Evolutionary conservation across 2,329 filamentous ascomycete species (phyloP), one percentile per base, ranked within the genome.

Genomic region (Aureobasidium sp.): DNA sequence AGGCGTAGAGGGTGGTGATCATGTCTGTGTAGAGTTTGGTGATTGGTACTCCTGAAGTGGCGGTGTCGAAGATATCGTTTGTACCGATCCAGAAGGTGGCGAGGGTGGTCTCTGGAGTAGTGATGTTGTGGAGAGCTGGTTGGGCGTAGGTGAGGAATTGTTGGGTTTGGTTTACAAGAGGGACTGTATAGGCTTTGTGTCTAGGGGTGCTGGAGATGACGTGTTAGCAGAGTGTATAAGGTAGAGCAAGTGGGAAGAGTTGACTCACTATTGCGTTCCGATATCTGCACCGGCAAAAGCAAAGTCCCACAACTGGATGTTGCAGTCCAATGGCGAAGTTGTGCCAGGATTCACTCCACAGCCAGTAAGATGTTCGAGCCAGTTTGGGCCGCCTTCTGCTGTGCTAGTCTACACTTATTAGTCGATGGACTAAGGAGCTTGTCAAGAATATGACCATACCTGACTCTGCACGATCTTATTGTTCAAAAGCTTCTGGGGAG

Each of bases 211-310:
- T 50, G 47, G 47, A 4, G 13, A 36, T 10, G 15, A 5, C 16
- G 2, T 32, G 27, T 50, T 36, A 30, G 47, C 41, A 3, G 11
- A 2, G 9, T 13, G 1, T 2, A 4, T 15, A 7, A 7, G 0
- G 3, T 10, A 15, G 8, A 25, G 11, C 5, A 29, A 50, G 41
- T 15, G 15, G n/a, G n/a, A 53, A 10, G 21, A 27, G n/a, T 3
- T 5, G 27, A 11, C 71, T 63, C 63, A 76, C 73, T 73, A 75
- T 62, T 73, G 69, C 9, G 71, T 71, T 7, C 77, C 77, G n/a
- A 82, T 76, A 60, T 83, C 79, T 0, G 79, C 75, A 3, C 81
- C 81, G 0, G 78, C 81, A 63, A 82, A 83, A 0, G 81, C 81
- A 65, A 83, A 83, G 62, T 83, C 77, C 81, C 81, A 83, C 0